phyloP scores from a whole-genome alignment of 805 yeast species.

The Saturnispora galanensis region DNA sequence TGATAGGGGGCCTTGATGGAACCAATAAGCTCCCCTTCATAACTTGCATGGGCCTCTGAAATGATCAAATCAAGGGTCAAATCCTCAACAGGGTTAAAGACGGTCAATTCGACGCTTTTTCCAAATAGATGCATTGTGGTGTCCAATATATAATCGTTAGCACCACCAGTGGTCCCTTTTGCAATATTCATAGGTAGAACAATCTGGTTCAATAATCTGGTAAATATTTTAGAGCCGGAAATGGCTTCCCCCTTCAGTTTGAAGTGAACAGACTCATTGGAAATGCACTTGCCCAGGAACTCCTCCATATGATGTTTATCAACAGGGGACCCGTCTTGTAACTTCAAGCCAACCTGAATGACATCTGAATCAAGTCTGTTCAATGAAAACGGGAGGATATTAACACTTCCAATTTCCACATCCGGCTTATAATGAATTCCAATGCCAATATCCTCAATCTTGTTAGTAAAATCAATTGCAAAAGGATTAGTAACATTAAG shows the following conservation, averaged over 20 bases:
- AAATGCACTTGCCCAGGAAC: slow-evolving; percentile 30
- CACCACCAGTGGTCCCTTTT: slow-evolving; percentile 7
- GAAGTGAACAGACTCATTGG: slow-evolving; percentile 25
- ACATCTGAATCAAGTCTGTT: neutral
- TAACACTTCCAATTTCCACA: slow-evolving; percentile 27
- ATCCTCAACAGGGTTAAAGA: slow-evolving; percentile 46
- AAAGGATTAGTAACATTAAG: slow-evolving; percentile 29
- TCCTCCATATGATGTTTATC: slow-evolving; percentile 20
- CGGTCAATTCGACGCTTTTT: slow-evolving; percentile 43
- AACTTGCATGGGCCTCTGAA: slow-evolving; percentile 37
- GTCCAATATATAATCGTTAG: slow-evolving; percentile 31
- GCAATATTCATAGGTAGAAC: slow-evolving; percentile 25
- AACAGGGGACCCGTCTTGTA: slow-evolving; percentile 2
- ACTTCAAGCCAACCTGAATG: neutral
- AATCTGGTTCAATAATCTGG: slow-evolving; percentile 19
- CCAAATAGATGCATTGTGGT: slow-evolving; percentile 46
- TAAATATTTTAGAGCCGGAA: slow-evolving; percentile 18
- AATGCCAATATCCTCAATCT: slow-evolving; percentile 16
- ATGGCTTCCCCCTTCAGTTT: slow-evolving; percentile 21
- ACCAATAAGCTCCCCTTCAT: slow-evolving; percentile 38
- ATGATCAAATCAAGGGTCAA: slow-evolving; percentile 34
- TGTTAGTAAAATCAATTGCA: slow-evolving; percentile 20
- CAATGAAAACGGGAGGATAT: slow-evolving; percentile 19
- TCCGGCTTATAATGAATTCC: slow-evolving; percentile 23
- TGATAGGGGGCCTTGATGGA: slow-evolving; percentile 31